A percentile compares a stretch with the other conserved stretches of the same genome.
phyloP scores from a whole-genome alignment of 2,329 filamentous ascomycete species.

The Harringtonia lauricola region DNA sequence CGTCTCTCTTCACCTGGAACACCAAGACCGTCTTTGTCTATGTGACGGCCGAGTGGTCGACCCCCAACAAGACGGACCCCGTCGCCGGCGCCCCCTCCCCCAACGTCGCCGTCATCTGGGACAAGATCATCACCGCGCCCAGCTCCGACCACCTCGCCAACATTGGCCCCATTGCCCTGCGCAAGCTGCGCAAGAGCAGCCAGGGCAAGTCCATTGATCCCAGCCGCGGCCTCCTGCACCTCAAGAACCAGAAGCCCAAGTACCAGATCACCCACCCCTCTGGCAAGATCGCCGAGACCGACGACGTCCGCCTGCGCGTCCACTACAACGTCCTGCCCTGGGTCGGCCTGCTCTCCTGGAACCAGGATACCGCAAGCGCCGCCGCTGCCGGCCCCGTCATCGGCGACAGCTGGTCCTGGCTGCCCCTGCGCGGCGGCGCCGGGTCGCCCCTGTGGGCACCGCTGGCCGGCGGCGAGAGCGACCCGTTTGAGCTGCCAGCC shows the following conservation, averaged over 20 bases:
- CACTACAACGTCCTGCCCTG: conserved; percentile 98
- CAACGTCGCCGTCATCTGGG: conserved; percentile 87
- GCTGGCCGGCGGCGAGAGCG: conserved; percentile 52
- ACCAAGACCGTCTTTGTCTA: conserved; percentile 98
- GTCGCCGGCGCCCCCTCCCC: conserved; percentile 25
- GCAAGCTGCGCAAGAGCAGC: conserved; percentile 49
- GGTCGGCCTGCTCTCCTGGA: conserved; percentile 85
- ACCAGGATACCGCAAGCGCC: conserved; percentile 39
- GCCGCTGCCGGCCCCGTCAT: neutral
- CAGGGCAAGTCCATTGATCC: conserved; percentile 51
- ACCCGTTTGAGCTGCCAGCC: conserved; percentile 52
- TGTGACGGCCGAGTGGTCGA: conserved; percentile 67
- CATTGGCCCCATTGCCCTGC: conserved; percentile 46
- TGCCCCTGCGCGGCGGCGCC: conserved; percentile 5
- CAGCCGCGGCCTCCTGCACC: conserved; percentile 55
- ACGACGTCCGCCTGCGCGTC: conserved; percentile 66
- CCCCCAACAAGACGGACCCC: conserved; percentile 16
- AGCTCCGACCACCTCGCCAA: conserved; percentile 52
- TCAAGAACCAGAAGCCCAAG: conserved; percentile 83
- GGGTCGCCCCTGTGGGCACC: conserved; percentile 42
- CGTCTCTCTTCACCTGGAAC: conserved; percentile 95
- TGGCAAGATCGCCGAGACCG: conserved; percentile 62
- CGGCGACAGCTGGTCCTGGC: neutral
- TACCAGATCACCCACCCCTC: conserved; percentile 92
- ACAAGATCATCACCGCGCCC: conserved; percentile 75